phyloP scores from a whole-genome alignment of 441 rosid species.

The Hypseocharis bilobata region DNA sequence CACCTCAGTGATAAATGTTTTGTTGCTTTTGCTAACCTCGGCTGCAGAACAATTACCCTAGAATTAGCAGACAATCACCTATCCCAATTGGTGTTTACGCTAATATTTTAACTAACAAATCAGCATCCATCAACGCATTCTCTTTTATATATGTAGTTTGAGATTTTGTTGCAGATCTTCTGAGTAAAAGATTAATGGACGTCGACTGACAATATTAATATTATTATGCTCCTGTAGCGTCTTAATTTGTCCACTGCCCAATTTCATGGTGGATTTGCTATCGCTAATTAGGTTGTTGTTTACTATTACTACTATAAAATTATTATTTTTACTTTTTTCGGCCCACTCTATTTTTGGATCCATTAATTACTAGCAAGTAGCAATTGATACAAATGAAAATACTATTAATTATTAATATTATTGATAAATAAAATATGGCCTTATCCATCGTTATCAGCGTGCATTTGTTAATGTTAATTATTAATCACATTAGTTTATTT shows the following conservation, averaged over 20 bases:
- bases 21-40: no score
- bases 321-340: neutral
- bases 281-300: neutral
- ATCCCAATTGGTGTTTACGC: no score
- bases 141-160: no score
- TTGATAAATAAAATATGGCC: neutral
- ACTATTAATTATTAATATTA: no score
- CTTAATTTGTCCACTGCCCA: neutral
- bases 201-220: no score
- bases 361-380: neutral
- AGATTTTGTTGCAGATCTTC: no score
- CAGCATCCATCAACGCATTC: no score
- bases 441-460: conserved; percentile 28
- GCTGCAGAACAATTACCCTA: no score
- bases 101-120: no score
- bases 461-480: conserved; percentile 14
- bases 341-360: conserved; percentile 9
- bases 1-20: no score
- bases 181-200: neutral
- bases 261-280: conserved; percentile 17
- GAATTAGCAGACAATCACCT: no score
- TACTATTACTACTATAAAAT: neutral
- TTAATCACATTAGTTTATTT: neutral
- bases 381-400: conserved; percentile 3
- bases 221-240: conserved; percentile 11